Evolutionary conservation across 2,329 filamentous ascomycete species (phyloP).

Genomic region (Ophiostoma montium): DNA sequence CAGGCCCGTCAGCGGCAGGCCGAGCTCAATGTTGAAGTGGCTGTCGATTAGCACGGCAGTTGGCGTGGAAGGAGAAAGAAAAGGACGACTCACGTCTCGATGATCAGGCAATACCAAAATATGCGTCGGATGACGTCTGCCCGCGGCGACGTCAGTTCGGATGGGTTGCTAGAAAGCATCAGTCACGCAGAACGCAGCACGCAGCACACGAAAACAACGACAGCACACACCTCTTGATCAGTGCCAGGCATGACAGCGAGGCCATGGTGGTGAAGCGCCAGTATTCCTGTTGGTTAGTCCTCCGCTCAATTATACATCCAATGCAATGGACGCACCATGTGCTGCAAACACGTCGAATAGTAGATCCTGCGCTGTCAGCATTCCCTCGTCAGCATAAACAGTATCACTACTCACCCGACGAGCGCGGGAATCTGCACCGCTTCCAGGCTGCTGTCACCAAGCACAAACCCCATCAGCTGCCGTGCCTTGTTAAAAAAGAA

Average conservation of each 20-base stretch:
- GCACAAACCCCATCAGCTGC: slow-evolving; percentile 41
- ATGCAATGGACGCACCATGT: slow-evolving; percentile 24
- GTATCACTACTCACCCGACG: slow-evolving; percentile 29
- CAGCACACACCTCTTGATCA: slow-evolving; percentile 35
- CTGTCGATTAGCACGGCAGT: neutral
- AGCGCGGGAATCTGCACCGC: slow-evolving; percentile 45
- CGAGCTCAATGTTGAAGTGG: slow-evolving; percentile 40
- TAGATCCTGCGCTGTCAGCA: slow-evolving; percentile 28
- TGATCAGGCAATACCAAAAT: slow-evolving; percentile 44
- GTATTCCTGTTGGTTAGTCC: slow-evolving; percentile 32
- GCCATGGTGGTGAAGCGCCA: slow-evolving; percentile 44
- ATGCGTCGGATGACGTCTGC: slow-evolving; percentile 38
- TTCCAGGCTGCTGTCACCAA: slow-evolving; percentile 40
- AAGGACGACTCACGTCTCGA: slow-evolving; percentile 30
- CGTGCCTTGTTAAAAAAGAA: slow-evolving; percentile 49
- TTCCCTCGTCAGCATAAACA: neutral
- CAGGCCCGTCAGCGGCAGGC: slow-evolving; percentile 40
- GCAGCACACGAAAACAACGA: neutral
- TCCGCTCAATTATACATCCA: too few species aligned
- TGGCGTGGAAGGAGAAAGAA: neutral
- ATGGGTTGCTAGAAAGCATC: slow-evolving; percentile 20
- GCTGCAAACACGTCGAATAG: slow-evolving; percentile 36
- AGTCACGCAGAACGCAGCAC: too few species aligned
- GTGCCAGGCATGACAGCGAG: slow-evolving; percentile 40
- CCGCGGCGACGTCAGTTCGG: slow-evolving; percentile 31